phyloP scores from a whole-genome alignment of 2,329 filamentous ascomycete species.

The Fusarium algeriense region DNA sequence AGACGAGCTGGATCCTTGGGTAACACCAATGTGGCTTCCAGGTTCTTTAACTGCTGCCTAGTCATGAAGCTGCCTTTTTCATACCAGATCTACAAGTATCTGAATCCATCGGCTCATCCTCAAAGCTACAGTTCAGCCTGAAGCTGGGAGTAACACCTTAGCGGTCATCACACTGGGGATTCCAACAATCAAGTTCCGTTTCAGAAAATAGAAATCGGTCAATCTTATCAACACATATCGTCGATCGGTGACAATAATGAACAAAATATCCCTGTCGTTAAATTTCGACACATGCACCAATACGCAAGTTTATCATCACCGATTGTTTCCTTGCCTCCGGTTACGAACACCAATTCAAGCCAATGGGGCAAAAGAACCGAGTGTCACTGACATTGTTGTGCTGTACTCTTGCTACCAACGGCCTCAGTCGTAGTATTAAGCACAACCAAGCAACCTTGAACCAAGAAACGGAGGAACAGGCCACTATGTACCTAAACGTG shows the following conservation, averaged over 20 bases:
- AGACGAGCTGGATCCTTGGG: constrained; percentile 18
- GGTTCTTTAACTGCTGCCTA: constrained; percentile 11
- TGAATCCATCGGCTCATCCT: constrained; percentile 1
- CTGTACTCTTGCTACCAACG: constrained; percentile 21
- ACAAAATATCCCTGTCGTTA: constrained; percentile 14
- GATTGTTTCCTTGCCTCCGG: neutral
- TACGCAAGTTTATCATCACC: neutral
- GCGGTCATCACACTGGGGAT: constrained; percentile 12
- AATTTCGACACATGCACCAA: constrained; percentile 1
- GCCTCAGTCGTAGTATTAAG: neutral
- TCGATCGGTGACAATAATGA: constrained; percentile 9
- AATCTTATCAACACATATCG: constrained; percentile 7
- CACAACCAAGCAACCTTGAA: constrained; percentile 18
- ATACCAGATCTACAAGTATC: constrained; percentile 18
- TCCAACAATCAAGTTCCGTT: constrained; percentile 1
- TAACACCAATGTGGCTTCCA: neutral
- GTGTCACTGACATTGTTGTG: neutral
- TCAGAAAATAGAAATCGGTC: constrained; percentile 26
- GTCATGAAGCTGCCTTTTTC: constrained; percentile 14
- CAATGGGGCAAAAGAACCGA: constrained; percentile 3
- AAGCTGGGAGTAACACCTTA: constrained; percentile 12
- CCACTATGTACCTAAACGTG: constrained; percentile 27
- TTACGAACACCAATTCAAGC: neutral
- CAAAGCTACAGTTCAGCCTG: constrained; percentile 23
- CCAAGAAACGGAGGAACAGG: constrained; percentile 28